Base-by-base conservation (phyloP, 2,329 filamentous ascomycete species). In the Fusarium duplospermum region DNA sequence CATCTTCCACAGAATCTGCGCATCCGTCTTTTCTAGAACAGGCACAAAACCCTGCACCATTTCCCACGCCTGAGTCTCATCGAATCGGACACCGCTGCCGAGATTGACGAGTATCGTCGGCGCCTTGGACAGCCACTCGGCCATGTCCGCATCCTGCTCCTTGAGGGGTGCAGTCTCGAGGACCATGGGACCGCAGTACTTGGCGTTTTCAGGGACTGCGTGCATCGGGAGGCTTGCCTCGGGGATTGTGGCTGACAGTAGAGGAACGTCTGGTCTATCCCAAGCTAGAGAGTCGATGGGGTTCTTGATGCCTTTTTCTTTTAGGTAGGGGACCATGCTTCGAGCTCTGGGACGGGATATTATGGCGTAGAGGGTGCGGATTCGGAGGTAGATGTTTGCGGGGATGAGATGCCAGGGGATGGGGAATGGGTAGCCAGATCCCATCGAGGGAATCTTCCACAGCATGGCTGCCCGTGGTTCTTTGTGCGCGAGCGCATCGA, bases 21-120 rank as follows among this genome's bases (percentile, higher is more conserved):
- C 45, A 0, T 75, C 58, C 1, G 72, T 75, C 47, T 54, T 63
- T 14, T 76, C 70, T 14, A 82, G 62, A 9, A 77, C 66, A 4
- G 50, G 47, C 3, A 61, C 45, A 10, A 83, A 38, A 2, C 78
- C 79, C 4, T 59, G 40, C 0, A 73, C 73, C 82, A 84, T 82
- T 11, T 45, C 63, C 4, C 18, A 40, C 13, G 80, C 81, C 16
- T 74, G 69, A 2, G 67, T 45, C 60, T 78, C 67, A 31, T 67
- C 66, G 52, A 77, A 79, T 5, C 72, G 71, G 27, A 82, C 77
- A 6, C 82, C 77, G 2, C 84, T 87, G 0, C 87, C 87, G 2
- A 88, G 79, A 66, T 86, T 87, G n/a, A 88, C 81, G 11, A 88
- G 79, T 3, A 88, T 76, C 0, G 86, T 88, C 4, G 84, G 84